Evolutionary conservation across 306 rosid genomes (phyloP).

Genomic region (Rosa chinensis): DNA sequence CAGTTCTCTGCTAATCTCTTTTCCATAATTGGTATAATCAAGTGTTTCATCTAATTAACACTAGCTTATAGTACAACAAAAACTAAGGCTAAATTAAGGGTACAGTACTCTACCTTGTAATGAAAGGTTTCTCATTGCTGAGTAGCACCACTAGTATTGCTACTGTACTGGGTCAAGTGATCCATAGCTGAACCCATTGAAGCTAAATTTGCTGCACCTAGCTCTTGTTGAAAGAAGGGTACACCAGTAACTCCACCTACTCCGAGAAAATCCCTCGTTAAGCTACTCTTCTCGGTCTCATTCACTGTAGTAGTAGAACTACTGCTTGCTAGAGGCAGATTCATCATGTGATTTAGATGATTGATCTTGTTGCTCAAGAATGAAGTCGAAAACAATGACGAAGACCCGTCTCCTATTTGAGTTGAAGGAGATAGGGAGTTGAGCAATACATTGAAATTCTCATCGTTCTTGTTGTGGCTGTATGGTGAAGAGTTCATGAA

Average conservation of each 20-base stretch:
- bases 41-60: slow-evolving; percentile 22
- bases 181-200: slow-evolving; percentile 45
- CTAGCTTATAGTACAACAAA: slow-evolving; percentile 28
- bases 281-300: slow-evolving; percentile 9
- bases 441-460: slow-evolving; percentile 35
- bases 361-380: slow-evolving; percentile 21
- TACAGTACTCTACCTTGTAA: slow-evolving; percentile 12
- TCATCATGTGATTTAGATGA: slow-evolving; percentile 3
- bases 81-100: neutral
- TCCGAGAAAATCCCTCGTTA: slow-evolving; percentile 85
- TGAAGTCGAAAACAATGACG: slow-evolving; percentile 24
- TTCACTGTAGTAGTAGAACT: neutral
- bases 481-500: slow-evolving; percentile 22
- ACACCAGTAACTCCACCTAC: slow-evolving; percentile 39
- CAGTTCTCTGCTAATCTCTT: slow-evolving; percentile 4
- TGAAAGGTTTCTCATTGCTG: slow-evolving; percentile 27
- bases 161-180: slow-evolving; percentile 38
- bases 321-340: neutral
- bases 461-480: slow-evolving; percentile 20
- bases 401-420: slow-evolving; percentile 22
- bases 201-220: slow-evolving; percentile 42
- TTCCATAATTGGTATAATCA: slow-evolving; percentile 7
- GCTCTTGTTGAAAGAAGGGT: slow-evolving; percentile 51
- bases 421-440: slow-evolving; percentile 31
- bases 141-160: slow-evolving; percentile 20